phyloP scores from a whole-genome alignment of 75 land plant species.

The Sequoia sempervirens region DNA sequence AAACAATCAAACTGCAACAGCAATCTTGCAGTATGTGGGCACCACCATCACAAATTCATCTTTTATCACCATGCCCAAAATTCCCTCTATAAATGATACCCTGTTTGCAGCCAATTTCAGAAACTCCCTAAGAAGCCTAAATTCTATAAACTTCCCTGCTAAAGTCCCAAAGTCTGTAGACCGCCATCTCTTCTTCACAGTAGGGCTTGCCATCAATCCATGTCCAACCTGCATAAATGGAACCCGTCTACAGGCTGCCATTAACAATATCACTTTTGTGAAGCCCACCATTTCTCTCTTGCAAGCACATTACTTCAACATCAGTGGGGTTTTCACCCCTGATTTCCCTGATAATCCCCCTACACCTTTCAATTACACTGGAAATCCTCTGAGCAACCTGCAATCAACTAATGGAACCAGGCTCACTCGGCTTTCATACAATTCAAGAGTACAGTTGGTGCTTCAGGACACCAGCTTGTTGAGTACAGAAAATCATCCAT shows the following conservation, averaged over 20 bases:
- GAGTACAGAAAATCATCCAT: slow-evolving; percentile 66
- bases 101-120: slow-evolving; percentile 24
- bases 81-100: slow-evolving; percentile 56
- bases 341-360: slow-evolving; percentile 64
- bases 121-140: slow-evolving; percentile 38
- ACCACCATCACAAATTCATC: slow-evolving; percentile 25
- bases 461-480: slow-evolving; percentile 69
- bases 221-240: slow-evolving; percentile 53
- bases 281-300: slow-evolving; percentile 48
- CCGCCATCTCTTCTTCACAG: slow-evolving; percentile 60
- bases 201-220: slow-evolving; percentile 50
- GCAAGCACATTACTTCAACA: slow-evolving; percentile 57
- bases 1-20: slow-evolving; percentile 57
- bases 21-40: slow-evolving; percentile 53
- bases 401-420: slow-evolving; percentile 46
- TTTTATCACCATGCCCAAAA: slow-evolving; percentile 25
- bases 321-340: slow-evolving; percentile 31
- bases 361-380: slow-evolving; percentile 65
- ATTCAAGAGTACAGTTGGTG: slow-evolving; percentile 71
- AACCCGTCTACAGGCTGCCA: slow-evolving; percentile 37
- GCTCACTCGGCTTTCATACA: slow-evolving; percentile 47
- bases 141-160: slow-evolving; percentile 37
- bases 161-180: slow-evolving; percentile 55
- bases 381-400: slow-evolving; percentile 49
- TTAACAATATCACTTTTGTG: slow-evolving; percentile 71